Base-by-base conservation (phyloP, 345 rosid species). In the Rhodomyrtus tomentosa region DNA sequence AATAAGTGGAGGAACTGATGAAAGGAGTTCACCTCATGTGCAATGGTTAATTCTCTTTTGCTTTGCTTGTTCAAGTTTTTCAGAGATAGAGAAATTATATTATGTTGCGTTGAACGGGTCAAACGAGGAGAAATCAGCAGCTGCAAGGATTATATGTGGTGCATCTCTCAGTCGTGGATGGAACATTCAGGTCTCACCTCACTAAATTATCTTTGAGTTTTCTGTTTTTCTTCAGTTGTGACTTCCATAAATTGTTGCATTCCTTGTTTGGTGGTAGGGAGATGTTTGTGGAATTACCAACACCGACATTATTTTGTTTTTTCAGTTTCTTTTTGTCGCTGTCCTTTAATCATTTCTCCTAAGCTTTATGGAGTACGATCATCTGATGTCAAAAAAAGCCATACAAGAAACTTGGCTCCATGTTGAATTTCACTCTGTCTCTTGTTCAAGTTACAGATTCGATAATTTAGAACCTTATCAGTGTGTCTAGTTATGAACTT, bases 101-200 rank as follows among this genome's bases (percentile, higher is more conserved):
- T 88, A 91, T 86, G 88, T 91, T 83, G 94, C 96, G 81, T 84
- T 93, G 73, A 89, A 83, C 86, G 96, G 96, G 72, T 87, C 91
- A 48, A 88, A 18, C 0, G 93, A 91, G 82, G 95, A 93, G 88
- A 90, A 84, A 86, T 82, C 91, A 29, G 92, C 89, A 32, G 96
- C 96, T 68, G 94, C 94, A 68, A 91, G 88, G 85, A 91, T 93
- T 90, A 86, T 93, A 24, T 93, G 96, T 52, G 93, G 96, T 83
- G 93, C 95, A 87, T 90, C 96, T 55, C 90, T 93, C 25, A 89
- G 86, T 72, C 85, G 53, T 82, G 96, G 96, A 86, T 93, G 96
- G 96, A 92, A 91, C 90, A 90, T 93, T 87, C 96, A 93, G 96
- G 96, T 93, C 81, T 50, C 83, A 68, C 45, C 62, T 80, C 50